Percentiles rank a stretch among this genome's conserved stretches.
These are phyloP conservation scores for Thermoascus crustaceus DNA, from an alignment of 2,329 filamentous ascomycete species.

Conservation along the genomic window DNA sequence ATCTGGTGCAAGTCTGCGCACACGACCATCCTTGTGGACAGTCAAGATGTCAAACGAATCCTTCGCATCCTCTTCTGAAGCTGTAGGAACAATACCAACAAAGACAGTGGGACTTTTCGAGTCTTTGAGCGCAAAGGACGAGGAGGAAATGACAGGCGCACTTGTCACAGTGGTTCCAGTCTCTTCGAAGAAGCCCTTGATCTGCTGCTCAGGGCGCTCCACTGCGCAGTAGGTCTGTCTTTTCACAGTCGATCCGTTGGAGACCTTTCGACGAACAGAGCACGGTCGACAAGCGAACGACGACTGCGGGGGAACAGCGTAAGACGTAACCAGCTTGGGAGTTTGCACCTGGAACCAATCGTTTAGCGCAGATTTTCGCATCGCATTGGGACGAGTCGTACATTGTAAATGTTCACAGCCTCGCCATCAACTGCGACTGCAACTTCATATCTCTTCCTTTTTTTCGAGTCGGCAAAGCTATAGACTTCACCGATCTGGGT, in stretches of 20 bases:
- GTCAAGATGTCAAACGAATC: conserved; percentile 33
- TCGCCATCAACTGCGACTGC: conserved; percentile 54
- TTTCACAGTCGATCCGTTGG: conserved; percentile 35
- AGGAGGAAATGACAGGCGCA: conserved; percentile 31
- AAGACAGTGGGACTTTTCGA: conserved; percentile 30
- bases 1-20: conserved; percentile 34
- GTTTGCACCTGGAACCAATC: conserved; percentile 47
- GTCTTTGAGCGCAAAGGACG: conserved; percentile 29
- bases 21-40: conserved; percentile 36
- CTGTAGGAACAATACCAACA: conserved; percentile 30
- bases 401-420: conserved; percentile 55
- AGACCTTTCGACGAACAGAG: conserved; percentile 47
- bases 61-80: conserved; percentile 14
- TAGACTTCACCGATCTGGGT: conserved; percentile 41
- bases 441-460: conserved; percentile 55
- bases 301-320: conserved; percentile 53
- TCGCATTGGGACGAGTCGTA: conserved; percentile 25
- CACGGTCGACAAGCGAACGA: conserved; percentile 50
- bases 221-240: conserved; percentile 51
- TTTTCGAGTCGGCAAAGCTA: conserved; percentile 47
- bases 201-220: conserved; percentile 40
- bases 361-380: conserved; percentile 6
- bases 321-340: conserved; percentile 52
- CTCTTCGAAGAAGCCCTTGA: conserved; percentile 50
- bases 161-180: conserved; percentile 22